These are phyloP conservation scores for Penicillium polonicum DNA, from an alignment of 2,329 filamentous ascomycete genomes.

Conservation along the genomic window DNA sequence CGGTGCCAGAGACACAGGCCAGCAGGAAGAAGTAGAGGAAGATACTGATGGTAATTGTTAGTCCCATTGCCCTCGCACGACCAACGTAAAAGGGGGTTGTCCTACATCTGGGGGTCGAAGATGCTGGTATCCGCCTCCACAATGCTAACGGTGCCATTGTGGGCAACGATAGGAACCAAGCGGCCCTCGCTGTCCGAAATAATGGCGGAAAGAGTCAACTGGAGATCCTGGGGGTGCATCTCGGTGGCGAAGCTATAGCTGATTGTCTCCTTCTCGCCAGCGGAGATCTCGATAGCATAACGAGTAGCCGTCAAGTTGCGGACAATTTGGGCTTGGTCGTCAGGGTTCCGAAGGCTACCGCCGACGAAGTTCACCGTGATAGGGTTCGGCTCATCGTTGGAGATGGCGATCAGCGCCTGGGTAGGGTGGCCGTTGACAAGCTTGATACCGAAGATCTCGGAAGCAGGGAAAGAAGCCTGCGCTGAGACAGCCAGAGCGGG, in stretches of 20 bases:
- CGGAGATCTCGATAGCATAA: conserved; percentile 71
- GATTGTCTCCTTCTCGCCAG: conserved; percentile 72
- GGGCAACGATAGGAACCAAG: conserved; percentile 74
- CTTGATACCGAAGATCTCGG: conserved; percentile 90
- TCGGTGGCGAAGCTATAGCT: conserved; percentile 86
- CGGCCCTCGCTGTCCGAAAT: conserved; percentile 65
- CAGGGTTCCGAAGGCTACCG: conserved; percentile 67
- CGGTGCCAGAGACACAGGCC: conserved; percentile 71
- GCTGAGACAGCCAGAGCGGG: conserved; percentile 58
- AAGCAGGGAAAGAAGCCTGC: conserved; percentile 59
- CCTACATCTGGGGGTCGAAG: conserved; percentile 93
- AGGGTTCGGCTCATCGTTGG: conserved; percentile 76
- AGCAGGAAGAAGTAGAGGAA: conserved; percentile 95
- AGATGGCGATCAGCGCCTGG: conserved; percentile 75
- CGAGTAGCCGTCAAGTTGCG: conserved; percentile 80
- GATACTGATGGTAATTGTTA: conserved; percentile 59
- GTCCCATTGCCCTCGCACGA: conserved; percentile 15
- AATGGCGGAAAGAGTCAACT: conserved; percentile 73
- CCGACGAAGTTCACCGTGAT: conserved; percentile 74
- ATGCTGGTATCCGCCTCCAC: conserved; percentile 90
- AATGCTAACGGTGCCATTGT: conserved; percentile 78
- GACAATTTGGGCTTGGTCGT: conserved; percentile 60
- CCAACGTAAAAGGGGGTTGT: conserved; percentile 15
- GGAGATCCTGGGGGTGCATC: conserved; percentile 87
- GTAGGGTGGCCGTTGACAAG: conserved; percentile 89